Evolutionary conservation across 1,139 yeast species (phyloP).

Genomic region (Debaryomyces fabryi): DNA sequence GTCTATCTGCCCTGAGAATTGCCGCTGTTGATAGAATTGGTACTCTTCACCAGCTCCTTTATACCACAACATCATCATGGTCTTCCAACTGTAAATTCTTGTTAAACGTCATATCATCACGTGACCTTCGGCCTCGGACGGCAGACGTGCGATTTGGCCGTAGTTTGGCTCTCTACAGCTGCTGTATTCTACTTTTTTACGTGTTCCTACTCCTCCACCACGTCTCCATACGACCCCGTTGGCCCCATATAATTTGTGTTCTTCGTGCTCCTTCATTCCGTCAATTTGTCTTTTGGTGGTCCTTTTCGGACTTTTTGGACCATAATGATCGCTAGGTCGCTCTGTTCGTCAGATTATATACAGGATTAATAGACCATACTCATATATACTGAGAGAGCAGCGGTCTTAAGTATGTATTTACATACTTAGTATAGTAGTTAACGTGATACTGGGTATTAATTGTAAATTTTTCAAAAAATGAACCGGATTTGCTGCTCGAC

Average conservation of each 20-base stretch:
- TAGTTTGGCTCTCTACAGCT: neutral
- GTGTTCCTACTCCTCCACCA: neutral
- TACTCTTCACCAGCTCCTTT: neutral
- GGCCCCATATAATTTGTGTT: neutral
- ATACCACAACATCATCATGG: neutral
- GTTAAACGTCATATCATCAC: constrained; percentile 9
- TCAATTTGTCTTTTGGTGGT: neutral
- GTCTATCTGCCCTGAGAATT: neutral
- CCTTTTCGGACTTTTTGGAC: constrained; percentile 9
- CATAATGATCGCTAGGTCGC: constrained; percentile 11
- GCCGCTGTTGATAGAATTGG: neutral
- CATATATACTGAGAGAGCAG: constrained; percentile 14
- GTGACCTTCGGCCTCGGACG: constrained; percentile 11
- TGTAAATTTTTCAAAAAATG: constrained; percentile 10
- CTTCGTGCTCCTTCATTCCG: neutral
- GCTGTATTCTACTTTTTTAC: neutral
- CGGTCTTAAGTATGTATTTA: neutral
- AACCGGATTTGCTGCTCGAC: constrained; percentile 9
- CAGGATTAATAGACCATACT: neutral
- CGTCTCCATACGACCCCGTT: neutral
- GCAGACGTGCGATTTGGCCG: constrained; percentile 12
- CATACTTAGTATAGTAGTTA: constrained; percentile 8
- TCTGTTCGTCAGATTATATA: constrained; percentile 8
- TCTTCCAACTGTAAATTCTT: neutral
- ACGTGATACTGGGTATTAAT: constrained; percentile 6